Base-by-base conservation (phyloP, 192 early-diverging fungal genomes). In the Phlyctochytrium arcticum region DNA sequence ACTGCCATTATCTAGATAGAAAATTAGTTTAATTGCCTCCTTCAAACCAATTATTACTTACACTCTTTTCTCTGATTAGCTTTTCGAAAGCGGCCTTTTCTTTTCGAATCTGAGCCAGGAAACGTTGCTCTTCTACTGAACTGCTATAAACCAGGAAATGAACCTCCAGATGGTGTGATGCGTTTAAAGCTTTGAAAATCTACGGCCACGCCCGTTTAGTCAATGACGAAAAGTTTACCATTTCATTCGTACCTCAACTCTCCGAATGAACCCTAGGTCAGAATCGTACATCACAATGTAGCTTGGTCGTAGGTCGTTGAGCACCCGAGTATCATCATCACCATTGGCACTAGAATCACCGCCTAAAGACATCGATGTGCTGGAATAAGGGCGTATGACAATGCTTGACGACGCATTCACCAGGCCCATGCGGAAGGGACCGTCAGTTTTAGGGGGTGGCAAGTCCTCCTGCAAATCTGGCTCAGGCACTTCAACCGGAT, bases 51-150 rank as follows among this genome's bases (percentile, higher is more conserved):
- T 54, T 5, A 9, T 10, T 51, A 69, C 74, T 71, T 70, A 86
- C 88, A 33, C 88, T 87, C 75, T 96, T 96, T 60, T 93, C 90
- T 17, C 80, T 63, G 59, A 98, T 96, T 36, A 98, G 65, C 46
- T 81, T 88, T 69, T 98, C 94, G 78, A 99, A 99, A 0, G 96
- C 84, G 57, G 92, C 87, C 68, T 95, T 95, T 70, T 98, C 96
- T 42, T 82, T 82, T 21, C 96, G 77, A 61, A 98, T 85, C 0
- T 76, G 71, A 24, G 88, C 88, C 34, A 98, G 68, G 60, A 94
- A 98, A 27, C 82, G 74, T 73, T 98, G 95, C 72, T 97, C 96
- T 71, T 99, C 95, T 1, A 95, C 83, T 6, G 91, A 93, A 72
- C 95, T 90, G 51, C 95, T 90, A 69, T 99, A 98, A 0, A 95